Base-by-base conservation (phyloP, 148 eudicot genomes). In the Rhododendron henanense region DNA sequence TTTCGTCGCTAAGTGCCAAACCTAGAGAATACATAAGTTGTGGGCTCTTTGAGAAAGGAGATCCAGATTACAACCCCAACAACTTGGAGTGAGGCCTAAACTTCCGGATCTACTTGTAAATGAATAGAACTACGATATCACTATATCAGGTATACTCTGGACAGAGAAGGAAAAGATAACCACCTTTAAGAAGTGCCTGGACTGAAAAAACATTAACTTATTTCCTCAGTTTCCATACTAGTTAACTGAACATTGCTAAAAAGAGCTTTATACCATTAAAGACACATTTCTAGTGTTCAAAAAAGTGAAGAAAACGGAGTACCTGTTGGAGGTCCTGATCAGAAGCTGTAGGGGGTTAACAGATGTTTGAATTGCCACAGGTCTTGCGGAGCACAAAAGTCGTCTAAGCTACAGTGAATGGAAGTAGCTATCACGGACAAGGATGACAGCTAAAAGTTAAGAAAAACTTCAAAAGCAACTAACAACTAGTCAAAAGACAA, bases 261-360 rank as follows among this genome's bases (percentile, higher is more conserved):
- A 39, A 5, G 41, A 39, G 41, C 41, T 39, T 39, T 39, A 39
- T 39, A 39, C 41, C 41, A 39, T 39, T 39, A 39, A 4, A 39
- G 5, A 39, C 5, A 39, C 41, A 39, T 39, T 37, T 3, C 33
- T 63, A 55, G 33, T 9, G 45, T 45, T 83, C 15, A 83, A 28
- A 45, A 28, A 47, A 33, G 21, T 33, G 18, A 21, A 65, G 48
- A 74, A 41, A 39, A 44, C 48, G 28, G 10, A 5, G 8, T 85
- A 97, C 99, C 96, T 97, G 98, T 89, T 97, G 99, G 84, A 92
- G 86, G 87, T 97, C 99, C 90, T 95, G 99, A 89, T 97, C 99
- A 51, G 98, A 91, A 41, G 96, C 93, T 76, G 94, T 92, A 84
- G 98, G 94, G 84, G 94, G 84, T 39, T 39, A 39, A 39, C 41